These are phyloP conservation scores for Xylaria flabelliformis DNA, from an alignment of 495 filamentous ascomycete species.

Conservation along the genomic window DNA sequence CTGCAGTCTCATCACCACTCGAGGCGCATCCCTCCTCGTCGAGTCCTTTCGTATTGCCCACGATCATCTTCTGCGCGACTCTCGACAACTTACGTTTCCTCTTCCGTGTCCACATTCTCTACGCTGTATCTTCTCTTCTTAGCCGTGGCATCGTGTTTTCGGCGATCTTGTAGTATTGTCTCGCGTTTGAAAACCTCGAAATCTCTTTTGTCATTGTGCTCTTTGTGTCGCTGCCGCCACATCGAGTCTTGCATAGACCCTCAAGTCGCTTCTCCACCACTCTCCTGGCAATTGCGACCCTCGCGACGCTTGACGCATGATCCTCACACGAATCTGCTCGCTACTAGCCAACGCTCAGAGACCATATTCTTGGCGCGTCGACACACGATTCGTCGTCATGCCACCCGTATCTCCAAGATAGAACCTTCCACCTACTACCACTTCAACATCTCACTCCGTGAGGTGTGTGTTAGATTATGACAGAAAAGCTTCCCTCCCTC, in stretches of 20 bases:
- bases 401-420: conserved; percentile 61
- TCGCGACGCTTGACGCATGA: conserved; percentile 31
- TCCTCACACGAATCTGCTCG: conserved; percentile 12
- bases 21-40: conserved; percentile 39
- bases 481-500: conserved; percentile 77
- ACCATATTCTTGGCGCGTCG: conserved; percentile 44
- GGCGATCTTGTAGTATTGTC: conserved; percentile 29
- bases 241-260: conserved; percentile 26
- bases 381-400: conserved; percentile 60
- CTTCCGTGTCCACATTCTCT: conserved; percentile 29
- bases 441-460: conserved; percentile 56
- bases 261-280: conserved; percentile 24
- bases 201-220: conserved; percentile 39
- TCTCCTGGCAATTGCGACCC: conserved; percentile 28
- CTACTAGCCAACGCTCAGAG: conserved; percentile 27
- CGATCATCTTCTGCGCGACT: conserved; percentile 32
- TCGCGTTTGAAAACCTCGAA: conserved; percentile 27
- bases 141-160: conserved; percentile 15
- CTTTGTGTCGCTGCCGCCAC: conserved; percentile 37
- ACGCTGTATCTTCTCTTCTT: conserved; percentile 16
- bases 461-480: conserved; percentile 84
- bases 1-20: conserved; percentile 34
- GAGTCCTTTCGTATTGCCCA: conserved; percentile 18
- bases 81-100: conserved; percentile 28
- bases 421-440: conserved; percentile 44